phyloP scores from a whole-genome alignment of 306 rosid species.

The Sechiopsis laciniata region DNA sequence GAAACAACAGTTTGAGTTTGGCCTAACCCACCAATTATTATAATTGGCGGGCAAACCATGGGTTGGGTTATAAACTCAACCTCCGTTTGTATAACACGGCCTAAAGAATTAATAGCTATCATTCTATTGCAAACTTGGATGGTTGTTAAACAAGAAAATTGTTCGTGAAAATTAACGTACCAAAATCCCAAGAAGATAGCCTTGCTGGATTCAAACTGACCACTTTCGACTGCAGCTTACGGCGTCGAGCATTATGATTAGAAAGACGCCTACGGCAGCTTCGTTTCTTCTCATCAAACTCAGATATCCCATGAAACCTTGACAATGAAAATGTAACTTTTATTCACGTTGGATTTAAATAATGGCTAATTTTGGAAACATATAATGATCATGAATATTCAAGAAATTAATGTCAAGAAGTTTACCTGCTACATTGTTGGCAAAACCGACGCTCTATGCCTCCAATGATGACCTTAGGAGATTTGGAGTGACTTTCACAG shows the following conservation, averaged over 20 bases:
- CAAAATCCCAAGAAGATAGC: conserved; percentile 51
- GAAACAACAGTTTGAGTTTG: too few relatives aligned
- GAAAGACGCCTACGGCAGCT: conserved; percentile 92
- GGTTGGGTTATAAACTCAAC: too few relatives aligned
- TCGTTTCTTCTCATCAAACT: conserved; percentile 84
- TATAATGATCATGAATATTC: neutral
- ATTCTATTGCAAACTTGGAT: neutral
- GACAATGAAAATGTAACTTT: conserved; percentile 25
- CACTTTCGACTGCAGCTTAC: conserved; percentile 64
- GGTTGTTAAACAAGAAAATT: neutral
- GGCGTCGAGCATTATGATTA: conserved; percentile 97
- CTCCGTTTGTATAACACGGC: too few relatives aligned
- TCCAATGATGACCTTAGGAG: conserved; percentile 59
- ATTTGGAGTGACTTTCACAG: conserved; percentile 78
- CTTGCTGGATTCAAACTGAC: conserved; percentile 42
- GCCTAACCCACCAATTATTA: too few relatives aligned
- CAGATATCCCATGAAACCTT: conserved; percentile 83
- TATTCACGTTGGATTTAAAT: conserved; percentile 1
- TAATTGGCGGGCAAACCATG: too few relatives aligned
- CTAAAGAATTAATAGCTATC: neutral
- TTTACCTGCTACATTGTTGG: conserved; percentile 95
- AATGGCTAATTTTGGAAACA: neutral
- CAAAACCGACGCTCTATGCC: conserved; percentile 81
- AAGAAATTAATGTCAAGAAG: conserved; percentile 19
- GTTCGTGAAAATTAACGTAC: conserved; percentile 27